phyloP scores from a whole-genome alignment of 2,329 filamentous ascomycete genomes.

The Bipolaris sorokiniana region DNA sequence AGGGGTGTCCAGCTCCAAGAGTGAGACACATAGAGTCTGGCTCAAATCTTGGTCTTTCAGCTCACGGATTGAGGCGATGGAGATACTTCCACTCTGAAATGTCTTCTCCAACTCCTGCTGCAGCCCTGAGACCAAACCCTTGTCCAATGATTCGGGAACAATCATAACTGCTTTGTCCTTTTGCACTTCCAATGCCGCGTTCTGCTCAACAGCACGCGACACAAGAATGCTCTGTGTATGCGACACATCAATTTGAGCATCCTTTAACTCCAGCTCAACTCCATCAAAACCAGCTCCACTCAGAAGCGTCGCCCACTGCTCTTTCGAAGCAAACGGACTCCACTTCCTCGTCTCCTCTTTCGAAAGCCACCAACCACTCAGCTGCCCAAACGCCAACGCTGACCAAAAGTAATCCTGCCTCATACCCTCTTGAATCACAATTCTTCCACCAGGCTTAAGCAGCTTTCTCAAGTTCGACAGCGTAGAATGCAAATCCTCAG shows the following conservation, averaged over 20 bases:
- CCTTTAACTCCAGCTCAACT: slow-evolving; percentile 3
- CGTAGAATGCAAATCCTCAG: background rate
- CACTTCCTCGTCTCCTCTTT: slow-evolving; percentile 3
- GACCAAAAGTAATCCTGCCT: slow-evolving; percentile 4
- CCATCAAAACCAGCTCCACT: background rate
- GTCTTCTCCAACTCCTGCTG: background rate
- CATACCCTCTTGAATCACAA: background rate
- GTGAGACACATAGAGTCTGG: background rate
- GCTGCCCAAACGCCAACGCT: background rate
- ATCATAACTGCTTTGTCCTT: background rate
- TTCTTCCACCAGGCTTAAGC: background rate
- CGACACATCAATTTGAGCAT: background rate
- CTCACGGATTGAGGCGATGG: background rate
- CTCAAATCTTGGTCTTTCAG: background rate
- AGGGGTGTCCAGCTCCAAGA: background rate
- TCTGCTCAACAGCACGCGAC: slow-evolving; percentile 1
- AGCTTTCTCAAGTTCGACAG: background rate
- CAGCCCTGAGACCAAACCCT: background rate
- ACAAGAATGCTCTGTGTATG: slow-evolving; percentile 5
- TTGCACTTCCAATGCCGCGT: background rate
- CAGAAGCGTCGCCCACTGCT: background rate
- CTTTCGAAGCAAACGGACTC: slow-evolving; percentile 3
- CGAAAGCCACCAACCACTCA: slow-evolving; percentile 5
- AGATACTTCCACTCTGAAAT: background rate
- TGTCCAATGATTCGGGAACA: background rate